Evolutionary conservation across 1,284 basidiomycete genomes (phyloP).

Genomic region (Takashimella tepidaria): DNA sequence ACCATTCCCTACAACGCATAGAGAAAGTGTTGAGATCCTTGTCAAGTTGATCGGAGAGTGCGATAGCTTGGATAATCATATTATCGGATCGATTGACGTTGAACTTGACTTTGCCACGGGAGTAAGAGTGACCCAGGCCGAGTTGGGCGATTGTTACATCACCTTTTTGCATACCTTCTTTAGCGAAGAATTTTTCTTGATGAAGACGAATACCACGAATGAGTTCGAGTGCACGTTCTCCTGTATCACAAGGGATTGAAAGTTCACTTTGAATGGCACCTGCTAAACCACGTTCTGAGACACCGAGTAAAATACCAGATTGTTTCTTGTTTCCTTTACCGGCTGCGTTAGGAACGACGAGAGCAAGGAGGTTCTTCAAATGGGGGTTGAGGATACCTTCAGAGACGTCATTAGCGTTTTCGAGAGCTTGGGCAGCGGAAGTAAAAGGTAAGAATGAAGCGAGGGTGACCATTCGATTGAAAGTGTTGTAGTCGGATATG

Average conservation of each 20-base stretch:
- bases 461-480: constrained; percentile 89
- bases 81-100: constrained; percentile 99
- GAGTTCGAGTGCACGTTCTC: constrained; percentile 81
- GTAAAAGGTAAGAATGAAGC: constrained; percentile 93
- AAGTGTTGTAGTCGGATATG: constrained; percentile 80
- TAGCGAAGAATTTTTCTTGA: constrained; percentile 74
- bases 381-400: constrained; percentile 92
- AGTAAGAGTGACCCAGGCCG: constrained; percentile 96
- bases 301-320: constrained; percentile 70
- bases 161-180: constrained; percentile 65
- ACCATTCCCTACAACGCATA: constrained; percentile 98
- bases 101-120: constrained; percentile 97
- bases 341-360: constrained; percentile 66
- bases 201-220: constrained; percentile 92
- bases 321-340: constrained; percentile 60
- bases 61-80: constrained; percentile 99
- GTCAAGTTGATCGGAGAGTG: constrained; percentile 96
- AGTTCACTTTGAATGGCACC: constrained; percentile 74
- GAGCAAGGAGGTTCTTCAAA: constrained; percentile 78
- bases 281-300: constrained; percentile 74
- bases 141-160: constrained; percentile 92
- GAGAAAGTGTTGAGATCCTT: constrained; percentile 99
- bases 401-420: constrained; percentile 94
- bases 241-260: constrained; percentile 76
- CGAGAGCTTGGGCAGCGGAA: constrained; percentile 88